A percentile compares a stretch with the other conserved stretches of the same genome.
These are phyloP conservation scores for Aspergillus eucalypticola DNA, from an alignment of 2,329 filamentous ascomycete genomes.

Conservation along the genomic window DNA sequence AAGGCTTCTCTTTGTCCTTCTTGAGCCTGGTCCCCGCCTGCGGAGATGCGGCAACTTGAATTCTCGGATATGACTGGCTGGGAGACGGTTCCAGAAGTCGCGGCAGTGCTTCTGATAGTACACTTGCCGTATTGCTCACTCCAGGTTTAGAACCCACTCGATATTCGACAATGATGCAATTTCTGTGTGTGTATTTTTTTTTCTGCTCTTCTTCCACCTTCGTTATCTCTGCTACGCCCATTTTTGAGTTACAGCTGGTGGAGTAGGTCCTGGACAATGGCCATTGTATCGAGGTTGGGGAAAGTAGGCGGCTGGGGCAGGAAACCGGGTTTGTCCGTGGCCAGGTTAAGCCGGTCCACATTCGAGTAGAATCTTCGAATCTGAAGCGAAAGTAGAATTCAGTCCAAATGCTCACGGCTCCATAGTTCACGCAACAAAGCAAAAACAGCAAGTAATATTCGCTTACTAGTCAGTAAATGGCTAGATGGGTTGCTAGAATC, in stretches of 20 bases:
- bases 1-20: background rate
- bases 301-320: background rate
- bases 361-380: background rate
- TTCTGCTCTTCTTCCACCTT: background rate
- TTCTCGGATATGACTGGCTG: background rate
- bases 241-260: constrained; percentile 10
- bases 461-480: background rate
- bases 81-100: constrained; percentile 3
- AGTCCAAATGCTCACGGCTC: background rate
- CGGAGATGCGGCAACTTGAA: background rate
- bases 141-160: constrained; percentile 5
- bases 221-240: background rate
- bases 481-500: background rate
- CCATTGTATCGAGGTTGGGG: background rate
- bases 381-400: background rate
- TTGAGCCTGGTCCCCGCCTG: background rate
- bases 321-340: background rate
- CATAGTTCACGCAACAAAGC: constrained; percentile 6
- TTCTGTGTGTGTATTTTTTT: background rate
- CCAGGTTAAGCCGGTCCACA: constrained; percentile 1
- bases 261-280: constrained; percentile 12
- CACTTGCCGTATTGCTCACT: background rate
- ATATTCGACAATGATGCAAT: constrained; percentile 2
- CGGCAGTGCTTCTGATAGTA: background rate
- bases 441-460: background rate